Percentiles rank a stretch among this genome's conserved stretches.
phyloP scores from a whole-genome alignment of 352 stramenopile species.

The Elongisporangium anandrum region DNA sequence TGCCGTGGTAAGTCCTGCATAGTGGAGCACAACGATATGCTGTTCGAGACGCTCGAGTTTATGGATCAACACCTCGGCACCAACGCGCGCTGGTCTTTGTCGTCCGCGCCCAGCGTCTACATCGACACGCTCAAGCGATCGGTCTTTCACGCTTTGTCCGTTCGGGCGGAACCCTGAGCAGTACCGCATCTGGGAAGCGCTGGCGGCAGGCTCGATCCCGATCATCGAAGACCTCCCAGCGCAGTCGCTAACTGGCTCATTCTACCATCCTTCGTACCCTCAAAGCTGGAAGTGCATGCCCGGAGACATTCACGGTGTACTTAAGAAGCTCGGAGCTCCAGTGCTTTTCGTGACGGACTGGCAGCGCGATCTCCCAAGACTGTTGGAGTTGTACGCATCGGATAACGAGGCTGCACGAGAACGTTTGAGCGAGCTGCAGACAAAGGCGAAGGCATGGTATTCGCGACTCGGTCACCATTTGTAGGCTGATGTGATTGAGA shows the following conservation, averaged over 20 bases:
- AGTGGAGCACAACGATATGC: slow-evolving; percentile 54
- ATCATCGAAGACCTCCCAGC: slow-evolving; percentile 49
- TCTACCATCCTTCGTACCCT: slow-evolving; percentile 58
- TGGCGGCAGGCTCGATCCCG: slow-evolving; percentile 55
- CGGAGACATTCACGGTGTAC: slow-evolving; percentile 48
- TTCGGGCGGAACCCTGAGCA: slow-evolving; percentile 65
- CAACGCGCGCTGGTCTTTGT: slow-evolving; percentile 44
- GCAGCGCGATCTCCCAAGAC: slow-evolving; percentile 37
- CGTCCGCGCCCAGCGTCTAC: slow-evolving; percentile 40
- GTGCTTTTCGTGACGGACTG: slow-evolving; percentile 60
- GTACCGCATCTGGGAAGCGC: slow-evolving; percentile 65
- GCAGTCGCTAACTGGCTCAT: slow-evolving; percentile 31
- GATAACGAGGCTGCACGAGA: slow-evolving; percentile 2
- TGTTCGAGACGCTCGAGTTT: slow-evolving; percentile 54
- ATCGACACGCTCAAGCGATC: slow-evolving; percentile 51
- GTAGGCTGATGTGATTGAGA: slow-evolving; percentile 33
- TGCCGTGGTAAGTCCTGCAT: slow-evolving; percentile 35
- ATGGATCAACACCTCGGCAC: slow-evolving; percentile 37
- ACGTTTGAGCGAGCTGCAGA: slow-evolving; percentile 24
- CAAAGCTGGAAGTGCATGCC: slow-evolving; percentile 48
- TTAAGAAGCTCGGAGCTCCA: slow-evolving; percentile 41
- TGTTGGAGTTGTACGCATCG: slow-evolving; percentile 32
- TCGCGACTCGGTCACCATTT: slow-evolving; percentile 30
- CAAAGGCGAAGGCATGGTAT: slow-evolving; percentile 32
- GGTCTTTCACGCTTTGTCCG: slow-evolving; percentile 57